Conservation (phyloP, 1,284 basidiomycete genomes). For the Exobasidium cylindrosporum region DNA sequence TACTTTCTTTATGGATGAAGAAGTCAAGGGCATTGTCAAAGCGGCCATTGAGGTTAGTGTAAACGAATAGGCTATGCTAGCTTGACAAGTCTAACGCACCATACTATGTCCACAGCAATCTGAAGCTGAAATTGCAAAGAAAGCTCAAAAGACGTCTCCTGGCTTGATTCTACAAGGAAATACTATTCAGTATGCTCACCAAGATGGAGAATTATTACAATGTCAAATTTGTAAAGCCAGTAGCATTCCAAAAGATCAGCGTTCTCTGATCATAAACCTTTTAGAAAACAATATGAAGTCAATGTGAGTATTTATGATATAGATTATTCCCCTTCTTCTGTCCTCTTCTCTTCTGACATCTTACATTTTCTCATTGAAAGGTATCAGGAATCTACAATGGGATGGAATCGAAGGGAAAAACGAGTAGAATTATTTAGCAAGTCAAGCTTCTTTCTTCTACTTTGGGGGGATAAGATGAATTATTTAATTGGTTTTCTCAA, state of each 20-base stretch:
- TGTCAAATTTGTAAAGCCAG: not conserved
- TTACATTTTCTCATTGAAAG: not conserved
- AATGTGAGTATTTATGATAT: not conserved
- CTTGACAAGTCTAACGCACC: too few relatives aligned
- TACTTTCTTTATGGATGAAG: too few relatives aligned
- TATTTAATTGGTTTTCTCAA: slow-evolving; percentile 2
- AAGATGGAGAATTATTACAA: not conserved
- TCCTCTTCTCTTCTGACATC: not conserved
- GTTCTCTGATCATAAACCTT: not conserved
- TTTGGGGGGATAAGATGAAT: not conserved
- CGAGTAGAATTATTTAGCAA: slow-evolving; percentile 7
- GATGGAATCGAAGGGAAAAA: slow-evolving; percentile 5
- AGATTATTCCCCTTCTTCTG: not conserved
- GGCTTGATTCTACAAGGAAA: too few relatives aligned
- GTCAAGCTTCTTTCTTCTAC: not conserved
- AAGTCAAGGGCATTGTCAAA: too few relatives aligned
- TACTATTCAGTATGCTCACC: too few relatives aligned
- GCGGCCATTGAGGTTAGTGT: too few relatives aligned
- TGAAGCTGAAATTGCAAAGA: too few relatives aligned
- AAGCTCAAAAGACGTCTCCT: too few relatives aligned
- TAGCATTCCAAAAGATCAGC: not conserved
- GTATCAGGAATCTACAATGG: not conserved
- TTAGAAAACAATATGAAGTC: slow-evolving; percentile 3
- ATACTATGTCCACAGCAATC: too few relatives aligned
- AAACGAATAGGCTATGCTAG: too few relatives aligned